phyloP scores from a whole-genome alignment of 1,284 basidiomycete genomes.

The Apiotrichum gracile region DNA sequence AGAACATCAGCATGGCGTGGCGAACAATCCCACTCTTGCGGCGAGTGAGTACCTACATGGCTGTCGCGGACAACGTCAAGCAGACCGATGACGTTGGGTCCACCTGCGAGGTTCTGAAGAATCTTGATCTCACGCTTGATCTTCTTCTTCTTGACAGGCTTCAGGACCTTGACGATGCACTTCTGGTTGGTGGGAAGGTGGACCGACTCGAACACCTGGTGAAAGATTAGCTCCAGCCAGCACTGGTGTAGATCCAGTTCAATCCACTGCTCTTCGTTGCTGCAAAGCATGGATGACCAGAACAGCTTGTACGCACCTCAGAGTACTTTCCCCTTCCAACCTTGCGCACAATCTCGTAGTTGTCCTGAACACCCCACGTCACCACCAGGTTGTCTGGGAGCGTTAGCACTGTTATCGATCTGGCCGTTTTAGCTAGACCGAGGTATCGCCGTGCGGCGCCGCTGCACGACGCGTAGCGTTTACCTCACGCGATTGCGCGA shows the following conservation, averaged over 20 bases:
- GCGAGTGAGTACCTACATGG: constrained; percentile 44
- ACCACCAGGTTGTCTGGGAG: constrained; percentile 77
- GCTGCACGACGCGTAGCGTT: no score
- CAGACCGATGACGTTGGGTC: constrained; percentile 78
- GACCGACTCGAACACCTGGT: constrained; percentile 90
- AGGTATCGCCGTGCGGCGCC: no score
- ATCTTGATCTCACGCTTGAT: constrained; percentile 99
- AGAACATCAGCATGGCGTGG: constrained; percentile 20
- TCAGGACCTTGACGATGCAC: constrained; percentile 97
- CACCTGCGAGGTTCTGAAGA: constrained; percentile 90
- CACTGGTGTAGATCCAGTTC: neutral
- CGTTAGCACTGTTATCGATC: no score
- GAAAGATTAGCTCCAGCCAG: neutral
- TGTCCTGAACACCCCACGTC: constrained; percentile 92
- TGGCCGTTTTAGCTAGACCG: no score
- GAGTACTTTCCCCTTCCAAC: constrained; percentile 96
- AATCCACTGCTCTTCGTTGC: neutral
- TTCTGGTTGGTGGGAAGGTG: constrained; percentile 90
- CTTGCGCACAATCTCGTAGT: constrained; percentile 97
- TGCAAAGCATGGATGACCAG: neutral
- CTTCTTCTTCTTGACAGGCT: constrained; percentile 99
- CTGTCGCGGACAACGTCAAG: constrained; percentile 91
- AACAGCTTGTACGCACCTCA: constrained; percentile 68
- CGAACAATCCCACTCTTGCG: no score
- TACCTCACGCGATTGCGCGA: no score